Base-by-base conservation (phyloP, 495 filamentous ascomycete species). In the Penicillium parvum region DNA sequence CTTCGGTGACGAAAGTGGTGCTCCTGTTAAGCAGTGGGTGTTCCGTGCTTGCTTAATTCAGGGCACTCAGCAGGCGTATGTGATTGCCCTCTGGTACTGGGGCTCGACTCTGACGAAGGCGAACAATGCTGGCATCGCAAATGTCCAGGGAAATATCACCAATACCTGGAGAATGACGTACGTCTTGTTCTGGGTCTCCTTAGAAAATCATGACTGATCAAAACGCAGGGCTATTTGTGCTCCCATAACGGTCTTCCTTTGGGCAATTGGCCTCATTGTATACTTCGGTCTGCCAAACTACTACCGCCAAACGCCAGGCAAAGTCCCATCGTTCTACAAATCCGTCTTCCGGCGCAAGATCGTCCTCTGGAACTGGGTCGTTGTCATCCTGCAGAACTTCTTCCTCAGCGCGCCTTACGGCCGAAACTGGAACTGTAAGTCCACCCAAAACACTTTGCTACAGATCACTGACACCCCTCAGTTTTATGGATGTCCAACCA, bases 291-390 rank as follows among this genome's bases (percentile, higher is more conserved):
- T 74, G 25, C 71, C 71, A 17, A 71, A 72, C 30, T 74, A 73
- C 43, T 74, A 74, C 43, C 71, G 76, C 34, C 82, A 84, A 49
- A 63, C 71, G 1, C 84, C 85, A 0, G 85, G 83, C 38, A 75
- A 76, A 26, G 77, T 88, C 0, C 85, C 85, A 0, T 73, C 71
- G 1, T 74, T 74, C 57, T 74, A 74, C 43, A 58, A 64, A 42
- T 71, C 71, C 1, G 64, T 74, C 8, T 69, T 66, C 33, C 49
- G 69, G 3, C 65, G 69, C 34, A 74, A 74, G 50, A 74, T 73
- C 19, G 59, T 74, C n/a, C 55, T 72, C 3, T 74, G 71, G 71
- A 71, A 71, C 45, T 74, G 71, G 53, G 60, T 66, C 10, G 65
- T 72, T 0, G 67, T 74, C 26, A 65, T 74, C 23, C 37, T 74